Evolutionary conservation across 1,284 basidiomycete genomes (phyloP), one percentile per base, ranked within the genome.

Genomic region (Cutaneotrichosporon cavernicola): DNA sequence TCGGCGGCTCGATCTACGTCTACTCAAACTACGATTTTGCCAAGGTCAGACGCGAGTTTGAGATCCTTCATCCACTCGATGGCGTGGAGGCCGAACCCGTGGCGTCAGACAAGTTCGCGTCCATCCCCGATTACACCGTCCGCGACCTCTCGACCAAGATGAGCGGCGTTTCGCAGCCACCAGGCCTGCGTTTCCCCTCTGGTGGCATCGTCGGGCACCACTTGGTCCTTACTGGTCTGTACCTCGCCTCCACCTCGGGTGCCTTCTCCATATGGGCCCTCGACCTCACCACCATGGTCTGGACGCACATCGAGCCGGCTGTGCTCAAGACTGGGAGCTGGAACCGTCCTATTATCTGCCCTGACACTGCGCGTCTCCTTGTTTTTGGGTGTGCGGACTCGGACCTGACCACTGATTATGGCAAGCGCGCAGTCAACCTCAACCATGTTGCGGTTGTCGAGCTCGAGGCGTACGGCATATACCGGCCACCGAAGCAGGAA

Each of bases 381-480:
- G 88, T 97, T 47, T 93, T 97, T 72, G 94, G 94, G 2, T 92
- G 96, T 77, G 85, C 87, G 47, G 85, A 90, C 67, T 88, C 90
- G 13, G 92, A 92, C 73, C 85, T 97, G 21, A 90, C 94, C 0
- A 88, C 91, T 61, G 94, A 97, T 74, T 97, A 94, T 75, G 92
- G 92, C 76, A 87, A 90, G 55, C 88, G 92, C 26, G 84, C 95
- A 5, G 87, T 94, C 69, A 92, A 90, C 73, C 94, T 92, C 86
- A 89, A 93, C 68, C 90, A 97, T 73, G 86, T 96, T 62, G 91
- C 91, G 4, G 88, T 92, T 63, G 87, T 97, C 65, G 92, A 95
- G 74, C 83, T 97, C 43, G 94, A 97, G 80, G 89, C 93, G 0
- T 95, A 92, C 73, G 94, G 93, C 2, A 91, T 97, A 70, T 96